Conservation (phyloP, 805 yeast genomes). For the Candida schatavii region DNA sequence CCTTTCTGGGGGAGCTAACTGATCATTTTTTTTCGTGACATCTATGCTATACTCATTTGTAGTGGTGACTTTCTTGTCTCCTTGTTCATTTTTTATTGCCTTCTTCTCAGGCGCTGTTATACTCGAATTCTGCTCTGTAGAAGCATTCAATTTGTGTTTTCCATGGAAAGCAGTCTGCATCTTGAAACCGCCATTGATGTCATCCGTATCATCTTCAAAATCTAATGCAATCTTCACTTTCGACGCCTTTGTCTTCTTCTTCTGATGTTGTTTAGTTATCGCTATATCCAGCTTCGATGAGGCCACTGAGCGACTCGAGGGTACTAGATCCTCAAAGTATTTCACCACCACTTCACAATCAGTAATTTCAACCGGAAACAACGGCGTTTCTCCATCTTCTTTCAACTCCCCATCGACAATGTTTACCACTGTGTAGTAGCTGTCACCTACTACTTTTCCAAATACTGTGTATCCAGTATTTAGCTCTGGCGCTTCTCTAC, state of each 20-base stretch:
- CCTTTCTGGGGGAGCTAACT: background rate
- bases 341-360: constrained; percentile 41
- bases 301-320: background rate
- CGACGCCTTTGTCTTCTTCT: constrained; percentile 12
- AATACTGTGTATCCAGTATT: constrained; percentile 42
- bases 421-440: constrained; percentile 49
- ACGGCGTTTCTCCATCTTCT: constrained; percentile 38
- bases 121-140: constrained; percentile 4
- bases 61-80: constrained; percentile 12
- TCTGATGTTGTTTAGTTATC: constrained; percentile 6
- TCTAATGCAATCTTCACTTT: constrained; percentile 1
- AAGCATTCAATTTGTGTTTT: constrained; percentile 4
- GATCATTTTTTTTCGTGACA: background rate
- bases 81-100: constrained; percentile 10
- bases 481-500: constrained; percentile 43
- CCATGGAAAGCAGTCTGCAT: constrained; percentile 45
- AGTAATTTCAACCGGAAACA: constrained; percentile 49
- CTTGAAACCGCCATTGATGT: constrained; percentile 24
- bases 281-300: no score
- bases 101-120: constrained; percentile 1
- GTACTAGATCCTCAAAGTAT: constrained; percentile 45
- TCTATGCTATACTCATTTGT: constrained; percentile 3
- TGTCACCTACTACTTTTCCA: constrained; percentile 58
- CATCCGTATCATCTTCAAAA: constrained; percentile 37
- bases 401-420: constrained; percentile 49